Evolutionary conservation across 352 stramenopile species (phyloP), one percentile per base, ranked within the genome.

Genomic region (Blastocystis sp.): DNA sequence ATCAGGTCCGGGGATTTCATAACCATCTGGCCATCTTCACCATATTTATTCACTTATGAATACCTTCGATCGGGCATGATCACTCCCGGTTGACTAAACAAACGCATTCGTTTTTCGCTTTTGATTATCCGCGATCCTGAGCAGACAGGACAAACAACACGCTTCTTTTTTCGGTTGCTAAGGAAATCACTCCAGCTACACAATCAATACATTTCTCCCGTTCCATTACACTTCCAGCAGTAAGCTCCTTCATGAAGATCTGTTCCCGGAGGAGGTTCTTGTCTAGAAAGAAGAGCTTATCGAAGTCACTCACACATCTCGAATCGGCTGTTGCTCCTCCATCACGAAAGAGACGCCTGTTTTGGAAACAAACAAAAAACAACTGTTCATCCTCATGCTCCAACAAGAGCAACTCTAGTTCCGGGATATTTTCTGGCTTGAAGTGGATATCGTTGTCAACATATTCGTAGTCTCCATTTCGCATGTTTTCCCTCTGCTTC

Each of bases 191-290:
- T 66, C 26, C 50, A 3, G 0, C 13, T 23, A 34, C 64, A 63
- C 3, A n/a, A 34, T 34, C 20, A 34, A 5, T 68, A 84, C 66
- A 88, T 4, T 18, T 76, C n/a, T 15, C 77, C 77, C 34, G 53
- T 76, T 59, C 77, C 77, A 0, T 88, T 88, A 23, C 77, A 88
- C 29, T 88, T 88, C 77, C 77, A 88, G 39, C 77, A 88, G 15
- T 76, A 88, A 1, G 77, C 47, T 47, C 77, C 77, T n/a, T 79
- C 53, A 55, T 79, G 62, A n/a, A 79, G 45, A 77, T 61, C 47
- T 3, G 77, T 88, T 88, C 77, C 77, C 39, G 77, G 77, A 59
- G 77, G 77, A 62, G 77, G 77, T 64, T 88, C 77, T 53, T 88
- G 77, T 47, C 73, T 84, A 47, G 13, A 8, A 18, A 63, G 61